Percentiles rank a stretch among this genome's conserved stretches.
Evolutionary conservation across 345 rosid genomes (phyloP).

Genomic region (Streptanthus diversifolius): DNA sequence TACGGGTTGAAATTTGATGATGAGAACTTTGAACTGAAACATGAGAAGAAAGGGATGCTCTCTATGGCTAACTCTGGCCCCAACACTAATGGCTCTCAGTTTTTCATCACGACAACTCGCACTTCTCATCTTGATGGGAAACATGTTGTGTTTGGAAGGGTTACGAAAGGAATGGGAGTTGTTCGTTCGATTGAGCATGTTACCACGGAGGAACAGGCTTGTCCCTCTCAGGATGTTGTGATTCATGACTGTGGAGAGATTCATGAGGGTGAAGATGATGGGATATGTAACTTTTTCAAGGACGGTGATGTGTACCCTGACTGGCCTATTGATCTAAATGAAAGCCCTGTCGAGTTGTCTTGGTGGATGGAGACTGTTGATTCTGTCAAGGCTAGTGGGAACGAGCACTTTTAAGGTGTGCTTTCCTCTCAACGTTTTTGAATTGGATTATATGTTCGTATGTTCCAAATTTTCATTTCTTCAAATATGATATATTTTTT

Average conservation of each 20-base stretch:
- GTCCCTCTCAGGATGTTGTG: constrained; percentile 55
- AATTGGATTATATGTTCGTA: neutral
- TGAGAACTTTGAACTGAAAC: constrained; percentile 82
- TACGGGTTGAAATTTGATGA: constrained; percentile 88
- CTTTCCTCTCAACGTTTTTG: neutral
- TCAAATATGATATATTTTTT: neutral
- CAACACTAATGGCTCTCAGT: constrained; percentile 93
- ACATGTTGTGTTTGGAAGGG: constrained; percentile 91
- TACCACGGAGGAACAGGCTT: constrained; percentile 44
- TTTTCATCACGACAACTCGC: constrained; percentile 85
- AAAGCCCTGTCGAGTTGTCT: constrained; percentile 54
- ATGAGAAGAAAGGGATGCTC: constrained; percentile 92
- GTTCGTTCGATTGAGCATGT: constrained; percentile 84
- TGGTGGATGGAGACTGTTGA: constrained; percentile 96
- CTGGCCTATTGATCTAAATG: constrained; percentile 84
- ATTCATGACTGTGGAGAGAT: constrained; percentile 81
- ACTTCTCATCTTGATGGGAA: constrained; percentile 88
- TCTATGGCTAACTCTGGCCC: constrained; percentile 93
- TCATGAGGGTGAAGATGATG: constrained; percentile 74
- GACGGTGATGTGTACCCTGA: constrained; percentile 92
- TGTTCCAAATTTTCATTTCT: neutral
- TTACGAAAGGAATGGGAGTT: constrained; percentile 89
- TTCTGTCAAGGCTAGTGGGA: constrained; percentile 67
- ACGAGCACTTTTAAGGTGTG: constrained; percentile 74
- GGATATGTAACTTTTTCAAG: constrained; percentile 68